These are phyloP conservation scores for Cryptosporidium canis DNA, from an alignment of 169 alveolate genomes.

Conservation along the genomic window DNA sequence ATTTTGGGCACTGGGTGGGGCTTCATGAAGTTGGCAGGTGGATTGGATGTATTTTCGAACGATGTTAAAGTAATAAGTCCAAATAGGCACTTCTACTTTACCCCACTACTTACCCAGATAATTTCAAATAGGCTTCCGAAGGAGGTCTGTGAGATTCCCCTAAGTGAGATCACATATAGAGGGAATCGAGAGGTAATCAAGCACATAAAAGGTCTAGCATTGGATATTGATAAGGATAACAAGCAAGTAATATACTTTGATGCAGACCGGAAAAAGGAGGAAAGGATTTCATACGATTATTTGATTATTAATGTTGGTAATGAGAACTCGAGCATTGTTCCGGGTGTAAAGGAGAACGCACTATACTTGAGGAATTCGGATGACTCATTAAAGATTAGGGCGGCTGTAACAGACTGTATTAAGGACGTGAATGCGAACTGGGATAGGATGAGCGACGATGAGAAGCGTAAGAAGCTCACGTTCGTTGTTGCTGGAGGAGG, in stretches of 20 bases:
- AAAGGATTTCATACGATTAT: slow-evolving; percentile 51
- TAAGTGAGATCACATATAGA: slow-evolving; percentile 17
- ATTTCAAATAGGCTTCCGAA: slow-evolving; percentile 55
- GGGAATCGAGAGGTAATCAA: slow-evolving; percentile 36
- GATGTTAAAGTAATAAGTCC: slow-evolving; percentile 46
- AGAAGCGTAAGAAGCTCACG: slow-evolving; percentile 18
- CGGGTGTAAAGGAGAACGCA: slow-evolving; percentile 54
- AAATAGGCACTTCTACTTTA: slow-evolving; percentile 1
- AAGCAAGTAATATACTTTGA: slow-evolving; percentile 45
- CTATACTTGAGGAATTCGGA: background rate
- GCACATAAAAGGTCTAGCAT: slow-evolving; percentile 28
- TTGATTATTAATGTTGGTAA: slow-evolving; percentile 52
- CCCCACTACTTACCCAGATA: slow-evolving; percentile 57
- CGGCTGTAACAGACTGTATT: background rate
- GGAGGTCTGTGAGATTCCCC: slow-evolving; percentile 49
- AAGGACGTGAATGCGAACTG: slow-evolving; percentile 35
- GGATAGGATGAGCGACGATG: slow-evolving; percentile 28
- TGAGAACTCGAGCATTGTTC: slow-evolving; percentile 33
- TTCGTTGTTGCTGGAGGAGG: slow-evolving; percentile 73
- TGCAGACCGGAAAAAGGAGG: background rate
- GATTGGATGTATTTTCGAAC: slow-evolving; percentile 8
- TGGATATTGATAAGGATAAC: slow-evolving; percentile 38
- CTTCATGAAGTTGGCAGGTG: background rate
- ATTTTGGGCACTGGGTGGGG: slow-evolving; percentile 68
- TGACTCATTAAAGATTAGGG: slow-evolving; percentile 58